These are phyloP conservation scores for Annulohypoxylon nitens DNA, from an alignment of 495 filamentous ascomycete species.

Conservation along the genomic window DNA sequence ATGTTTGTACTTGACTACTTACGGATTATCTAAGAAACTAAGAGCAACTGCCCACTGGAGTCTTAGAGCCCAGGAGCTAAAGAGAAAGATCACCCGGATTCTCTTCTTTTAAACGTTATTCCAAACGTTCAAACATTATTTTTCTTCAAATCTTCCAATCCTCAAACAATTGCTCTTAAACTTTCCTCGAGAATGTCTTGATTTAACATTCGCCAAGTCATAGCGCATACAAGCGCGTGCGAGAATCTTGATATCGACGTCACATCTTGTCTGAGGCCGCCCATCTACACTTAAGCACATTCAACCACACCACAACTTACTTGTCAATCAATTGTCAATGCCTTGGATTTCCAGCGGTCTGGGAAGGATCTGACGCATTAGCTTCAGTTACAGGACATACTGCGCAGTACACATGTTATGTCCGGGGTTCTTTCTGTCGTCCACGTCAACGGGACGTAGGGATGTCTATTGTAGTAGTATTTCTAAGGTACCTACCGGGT, in stretches of 20 bases:
- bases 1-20: background rate
- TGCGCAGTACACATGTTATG: background rate
- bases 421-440: conserved; percentile 8
- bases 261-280: conserved; percentile 30
- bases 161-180: background rate
- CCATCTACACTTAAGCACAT: conserved; percentile 8
- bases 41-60: background rate
- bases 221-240: conserved; percentile 6
- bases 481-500: background rate
- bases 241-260: conserved; percentile 37
- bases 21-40: background rate
- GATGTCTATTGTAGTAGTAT: background rate
- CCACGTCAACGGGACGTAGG: conserved; percentile 25
- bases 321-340: background rate
- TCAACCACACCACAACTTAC: too few species aligned
- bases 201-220: conserved; percentile 3
- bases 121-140: background rate
- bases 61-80: background rate
- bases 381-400: conserved; percentile 26
- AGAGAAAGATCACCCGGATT: conserved; percentile 8
- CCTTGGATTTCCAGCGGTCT: conserved; percentile 30
- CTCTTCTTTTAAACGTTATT: background rate
- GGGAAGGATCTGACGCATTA: conserved; percentile 37
- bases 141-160: background rate
- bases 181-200: background rate